A percentile compares a stretch with the other conserved stretches of the same genome.
phyloP scores from a whole-genome alignment of 805 yeast genomes.

The Suhomyces tanzawaensis region DNA sequence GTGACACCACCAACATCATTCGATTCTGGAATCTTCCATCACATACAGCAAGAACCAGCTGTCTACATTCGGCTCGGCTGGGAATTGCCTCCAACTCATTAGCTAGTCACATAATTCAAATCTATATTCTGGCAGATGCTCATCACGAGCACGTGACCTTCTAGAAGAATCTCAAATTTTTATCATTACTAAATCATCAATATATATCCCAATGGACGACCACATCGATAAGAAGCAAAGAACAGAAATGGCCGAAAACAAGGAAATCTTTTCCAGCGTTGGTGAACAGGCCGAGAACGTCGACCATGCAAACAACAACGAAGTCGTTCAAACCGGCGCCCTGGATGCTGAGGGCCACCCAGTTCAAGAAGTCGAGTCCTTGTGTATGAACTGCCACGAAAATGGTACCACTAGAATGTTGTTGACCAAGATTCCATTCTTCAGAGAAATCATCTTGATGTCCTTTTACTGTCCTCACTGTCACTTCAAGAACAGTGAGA shows the following conservation, averaged over 20 bases:
- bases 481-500: slow-evolving; percentile 83
- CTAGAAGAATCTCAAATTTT: slow-evolving; percentile 1
- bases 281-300: slow-evolving; percentile 42
- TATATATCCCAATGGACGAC: slow-evolving; percentile 7
- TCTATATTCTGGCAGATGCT: no score
- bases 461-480: slow-evolving; percentile 96
- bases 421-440: slow-evolving; percentile 86
- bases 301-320: slow-evolving; percentile 32
- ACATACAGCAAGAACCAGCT: no score
- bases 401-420: slow-evolving; percentile 81
- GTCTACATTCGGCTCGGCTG: no score
- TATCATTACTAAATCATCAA: neutral
- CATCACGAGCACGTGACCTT: slow-evolving; percentile 9
- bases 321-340: slow-evolving; percentile 69
- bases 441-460: slow-evolving; percentile 88
- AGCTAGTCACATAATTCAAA: no score
- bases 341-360: slow-evolving; percentile 86
- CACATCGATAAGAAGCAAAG: slow-evolving; percentile 14
- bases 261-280: slow-evolving; percentile 27
- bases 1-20: no score
- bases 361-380: slow-evolving; percentile 89
- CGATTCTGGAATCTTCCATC: neutral
- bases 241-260: slow-evolving; percentile 7
- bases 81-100: no score
- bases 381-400: slow-evolving; percentile 94